phyloP scores from a whole-genome alignment of 116 monocot genomes.

The Papilionanthe hybrid region DNA sequence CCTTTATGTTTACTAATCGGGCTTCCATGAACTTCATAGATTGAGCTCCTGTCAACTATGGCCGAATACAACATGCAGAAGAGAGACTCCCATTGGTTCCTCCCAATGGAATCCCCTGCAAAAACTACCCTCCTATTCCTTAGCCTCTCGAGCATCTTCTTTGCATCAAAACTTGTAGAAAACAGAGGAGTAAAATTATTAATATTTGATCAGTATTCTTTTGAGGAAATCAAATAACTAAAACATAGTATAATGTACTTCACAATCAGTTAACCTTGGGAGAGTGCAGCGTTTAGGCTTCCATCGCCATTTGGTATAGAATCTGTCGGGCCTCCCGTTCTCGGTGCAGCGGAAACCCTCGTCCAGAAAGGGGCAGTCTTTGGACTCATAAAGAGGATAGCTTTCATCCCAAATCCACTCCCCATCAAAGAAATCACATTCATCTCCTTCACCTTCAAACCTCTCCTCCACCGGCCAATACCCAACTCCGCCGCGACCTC shows the following conservation, averaged over 20 bases:
- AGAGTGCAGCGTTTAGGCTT: conserved; percentile 52
- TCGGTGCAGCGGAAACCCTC: conserved; percentile 65
- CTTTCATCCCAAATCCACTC: conserved; percentile 75
- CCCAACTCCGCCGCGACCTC: too few relatives aligned
- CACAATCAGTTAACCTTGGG: conserved; percentile 31
- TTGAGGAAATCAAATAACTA: too few relatives aligned
- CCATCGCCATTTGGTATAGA: conserved; percentile 80
- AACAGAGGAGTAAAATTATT: background rate
- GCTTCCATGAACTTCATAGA: conserved; percentile 32
- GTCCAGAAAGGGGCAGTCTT: conserved; percentile 67
- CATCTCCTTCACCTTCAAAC: background rate
- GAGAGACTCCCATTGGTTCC: conserved; percentile 41
- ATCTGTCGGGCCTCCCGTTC: conserved; percentile 60
- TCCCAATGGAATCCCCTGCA: conserved; percentile 32
- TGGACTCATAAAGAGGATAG: conserved; percentile 58
- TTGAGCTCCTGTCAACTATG: conserved; percentile 12
- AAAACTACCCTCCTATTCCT: conserved; percentile 25
- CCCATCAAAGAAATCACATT: conserved; percentile 65
- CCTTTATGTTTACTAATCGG: conserved; percentile 25
- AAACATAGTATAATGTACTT: too few relatives aligned
- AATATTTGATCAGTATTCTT: too few relatives aligned
- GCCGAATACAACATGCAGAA: conserved; percentile 25
- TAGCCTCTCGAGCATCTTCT: conserved; percentile 24
- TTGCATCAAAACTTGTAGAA: conserved; percentile 22
- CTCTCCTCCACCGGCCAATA: too few relatives aligned